Percentiles rank a stretch among this genome's conserved stretches.
Conservation (phyloP, 2,329 filamentous ascomycete species). For the Aspergillus carbonarius region DNA sequence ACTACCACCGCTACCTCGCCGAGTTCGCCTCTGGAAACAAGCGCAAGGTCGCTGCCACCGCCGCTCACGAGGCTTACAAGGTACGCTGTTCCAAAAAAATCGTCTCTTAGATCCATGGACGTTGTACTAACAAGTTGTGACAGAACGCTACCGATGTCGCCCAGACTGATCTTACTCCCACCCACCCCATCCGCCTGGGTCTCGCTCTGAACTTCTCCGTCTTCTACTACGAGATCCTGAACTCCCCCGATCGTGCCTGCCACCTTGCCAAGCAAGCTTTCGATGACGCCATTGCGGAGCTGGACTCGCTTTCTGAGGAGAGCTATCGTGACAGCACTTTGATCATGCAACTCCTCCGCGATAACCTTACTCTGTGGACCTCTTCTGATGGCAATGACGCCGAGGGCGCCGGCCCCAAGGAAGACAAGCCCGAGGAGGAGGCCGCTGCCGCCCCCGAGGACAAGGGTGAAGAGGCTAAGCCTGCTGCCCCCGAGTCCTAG, state of each 20-base stretch:
- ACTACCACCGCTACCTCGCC: conserved; percentile 98
- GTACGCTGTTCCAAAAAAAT: conserved; percentile 50
- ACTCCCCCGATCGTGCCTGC: conserved; percentile 96
- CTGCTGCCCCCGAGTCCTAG: conserved; percentile 38
- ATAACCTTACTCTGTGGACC: conserved; percentile 98
- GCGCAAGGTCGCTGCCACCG: conserved; percentile 91
- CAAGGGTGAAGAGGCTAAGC: conserved; percentile 41
- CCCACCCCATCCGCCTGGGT: conserved; percentile 96
- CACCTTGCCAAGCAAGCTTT: conserved; percentile 99
- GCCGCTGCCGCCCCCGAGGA: conserved; percentile 49
- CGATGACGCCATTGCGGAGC: conserved; percentile 97
- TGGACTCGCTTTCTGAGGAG: conserved; percentile 96
- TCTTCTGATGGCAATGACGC: conserved; percentile 83
- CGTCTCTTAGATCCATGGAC: neutral
- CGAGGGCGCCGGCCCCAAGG: conserved; percentile 61
- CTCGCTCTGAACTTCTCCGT: conserved; percentile 99
- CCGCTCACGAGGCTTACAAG: conserved; percentile 98
- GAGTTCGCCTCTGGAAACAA: conserved; percentile 94
- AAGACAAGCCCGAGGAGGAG: conserved; percentile 55
- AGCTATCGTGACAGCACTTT: conserved; percentile 98
- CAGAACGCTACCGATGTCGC: conserved; percentile 97
- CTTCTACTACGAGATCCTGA: conserved; percentile 99
- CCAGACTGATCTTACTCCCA: conserved; percentile 94
- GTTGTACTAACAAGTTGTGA: neutral
- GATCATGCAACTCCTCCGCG: conserved; percentile 98